Evolutionary conservation across 352 stramenopile genomes (phyloP), one percentile per base, ranked within the genome.

Genomic region (Thraustotheca clavata): DNA sequence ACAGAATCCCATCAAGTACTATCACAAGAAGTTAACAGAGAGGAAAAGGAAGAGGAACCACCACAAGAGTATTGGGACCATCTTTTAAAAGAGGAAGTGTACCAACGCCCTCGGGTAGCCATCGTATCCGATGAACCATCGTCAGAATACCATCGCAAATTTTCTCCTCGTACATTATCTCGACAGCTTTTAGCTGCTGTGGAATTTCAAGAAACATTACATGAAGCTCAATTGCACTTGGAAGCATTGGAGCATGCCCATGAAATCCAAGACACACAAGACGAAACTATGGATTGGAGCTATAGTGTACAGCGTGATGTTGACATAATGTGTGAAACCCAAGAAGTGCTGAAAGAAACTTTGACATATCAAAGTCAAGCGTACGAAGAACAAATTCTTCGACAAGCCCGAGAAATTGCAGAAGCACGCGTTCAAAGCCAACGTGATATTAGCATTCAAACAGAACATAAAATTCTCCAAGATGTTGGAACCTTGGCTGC

Each of bases 221-320:
- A 65, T 46, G 57, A 65, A 52, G 57, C 57, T 18, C 57, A 65
- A 32, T 31, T 65, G 57, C 46, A 65, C 31, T 27, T 65, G n/a
- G 46, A 43, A 32, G 36, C 57, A 22, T 18, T 65, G 16, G 40
- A 52, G 12, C 47, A 65, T 34, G 57, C 57, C 20, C 57, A 65
- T 34, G 57, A 65, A n/a, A 18, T 55, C 27, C n/a, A 55, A 40
- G 35, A 24, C 12, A 36, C 38, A n/a, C 57, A 65, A 39, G 39
- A 52, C 35, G 57, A 65, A 16, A 65, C 57, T 1, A 40, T 65
- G 24, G 27, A 20, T 5, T 65, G 57, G 57, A 43, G 57, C 22
- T 1, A 65, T 8, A 6, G 41, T 4, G 39, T 65, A n/a, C 57
- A 43, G 9, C 41, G 31, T 8, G 57, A 65, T 18, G 57, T 65